Conservation (phyloP, 805 yeast genomes). For the Metschnikowia rubicola region DNA sequence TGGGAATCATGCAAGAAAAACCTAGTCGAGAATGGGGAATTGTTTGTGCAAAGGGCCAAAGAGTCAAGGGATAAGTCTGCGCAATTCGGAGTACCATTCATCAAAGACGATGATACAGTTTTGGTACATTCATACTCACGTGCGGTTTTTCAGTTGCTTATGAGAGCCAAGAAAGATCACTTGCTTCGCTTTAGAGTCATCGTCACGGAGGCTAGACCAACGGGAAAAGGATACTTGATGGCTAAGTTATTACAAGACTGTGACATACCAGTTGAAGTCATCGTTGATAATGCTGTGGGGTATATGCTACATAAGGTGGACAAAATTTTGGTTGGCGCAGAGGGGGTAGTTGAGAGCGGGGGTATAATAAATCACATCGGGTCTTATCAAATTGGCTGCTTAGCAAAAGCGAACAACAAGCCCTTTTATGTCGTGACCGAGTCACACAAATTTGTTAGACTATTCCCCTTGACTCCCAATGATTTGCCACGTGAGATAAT, state of each 20-base stretch:
- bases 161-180: slow-evolving; percentile 68
- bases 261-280: slow-evolving; percentile 82
- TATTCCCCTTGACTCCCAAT: slow-evolving; percentile 90
- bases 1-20: slow-evolving; percentile 92
- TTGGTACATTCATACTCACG: slow-evolving; percentile 90
- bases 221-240: slow-evolving; percentile 69
- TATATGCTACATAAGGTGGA: slow-evolving; percentile 87
- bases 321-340: slow-evolving; percentile 95
- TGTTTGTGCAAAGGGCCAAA: slow-evolving; percentile 88
- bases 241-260: slow-evolving; percentile 61
- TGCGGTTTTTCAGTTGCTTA: slow-evolving; percentile 75
- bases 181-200: slow-evolving; percentile 82
- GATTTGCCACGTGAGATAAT: slow-evolving; percentile 64
- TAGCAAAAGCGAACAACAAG: slow-evolving; percentile 85
- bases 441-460: slow-evolving; percentile 91
- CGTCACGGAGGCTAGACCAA: slow-evolving; percentile 90
- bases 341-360: slow-evolving; percentile 98
- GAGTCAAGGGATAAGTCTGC: slow-evolving; percentile 87
- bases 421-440: slow-evolving; percentile 95
- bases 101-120: slow-evolving; percentile 87
- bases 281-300: slow-evolving; percentile 93
- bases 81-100: slow-evolving; percentile 79
- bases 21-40: slow-evolving; percentile 87
- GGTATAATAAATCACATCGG: slow-evolving; percentile 96
- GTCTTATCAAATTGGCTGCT: slow-evolving; percentile 88